Evolutionary conservation across 352 stramenopile genomes (phyloP).

Genomic region (Pythium rhizo-oryzae): DNA sequence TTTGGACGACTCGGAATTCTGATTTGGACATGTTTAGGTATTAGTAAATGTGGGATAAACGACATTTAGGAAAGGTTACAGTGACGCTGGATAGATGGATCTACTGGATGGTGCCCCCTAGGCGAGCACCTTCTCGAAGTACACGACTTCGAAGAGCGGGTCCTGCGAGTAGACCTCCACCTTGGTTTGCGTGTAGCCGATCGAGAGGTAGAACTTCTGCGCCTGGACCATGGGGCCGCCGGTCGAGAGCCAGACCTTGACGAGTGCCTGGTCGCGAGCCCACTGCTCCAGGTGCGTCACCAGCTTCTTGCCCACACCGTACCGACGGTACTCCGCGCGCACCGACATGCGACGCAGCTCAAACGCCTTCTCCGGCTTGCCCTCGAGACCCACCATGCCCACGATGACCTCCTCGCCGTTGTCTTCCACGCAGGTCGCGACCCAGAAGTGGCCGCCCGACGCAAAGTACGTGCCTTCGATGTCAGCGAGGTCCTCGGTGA

Average conservation of each 20-base stretch:
- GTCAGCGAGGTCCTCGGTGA: conserved; percentile 6
- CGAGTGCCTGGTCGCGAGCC: conserved; percentile 24
- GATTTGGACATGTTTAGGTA: too few species aligned
- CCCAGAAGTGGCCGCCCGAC: conserved; percentile 45
- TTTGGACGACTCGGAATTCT: too few species aligned
- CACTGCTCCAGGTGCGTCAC: conserved; percentile 43
- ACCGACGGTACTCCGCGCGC: conserved; percentile 34
- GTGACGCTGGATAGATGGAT: not conserved
- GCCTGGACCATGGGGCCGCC: conserved; percentile 1
- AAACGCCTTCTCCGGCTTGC: conserved; percentile 25
- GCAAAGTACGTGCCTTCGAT: conserved; percentile 9
- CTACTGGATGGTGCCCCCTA: not conserved
- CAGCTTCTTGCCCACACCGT: conserved; percentile 41
- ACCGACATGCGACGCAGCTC: conserved; percentile 55
- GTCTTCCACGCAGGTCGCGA: conserved; percentile 34
- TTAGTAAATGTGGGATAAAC: too few species aligned
- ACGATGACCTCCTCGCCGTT: conserved; percentile 21
- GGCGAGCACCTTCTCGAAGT: not conserved
- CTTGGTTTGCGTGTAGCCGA: conserved; percentile 8
- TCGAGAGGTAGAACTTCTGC: conserved; percentile 14
- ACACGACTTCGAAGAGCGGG: not conserved
- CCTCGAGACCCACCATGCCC: conserved; percentile 38
- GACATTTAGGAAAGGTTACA: not conserved
- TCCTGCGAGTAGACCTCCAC: not conserved
- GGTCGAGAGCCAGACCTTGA: not conserved